phyloP scores from a whole-genome alignment of 345 rosid genomes.

The Corchorus olitorius region DNA sequence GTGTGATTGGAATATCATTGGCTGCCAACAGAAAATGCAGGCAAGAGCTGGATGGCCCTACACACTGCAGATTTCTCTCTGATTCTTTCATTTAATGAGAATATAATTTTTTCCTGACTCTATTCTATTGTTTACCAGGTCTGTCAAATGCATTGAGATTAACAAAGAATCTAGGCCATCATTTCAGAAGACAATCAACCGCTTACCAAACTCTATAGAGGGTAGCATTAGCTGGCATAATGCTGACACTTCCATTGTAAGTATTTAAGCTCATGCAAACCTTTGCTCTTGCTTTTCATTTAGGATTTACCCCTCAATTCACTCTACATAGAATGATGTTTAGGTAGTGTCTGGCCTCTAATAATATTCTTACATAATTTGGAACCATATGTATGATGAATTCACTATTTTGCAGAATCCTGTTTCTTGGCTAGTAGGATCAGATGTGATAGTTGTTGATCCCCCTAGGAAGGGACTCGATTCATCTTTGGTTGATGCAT shows the following conservation, averaged over 20 bases:
- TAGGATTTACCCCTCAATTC: background rate
- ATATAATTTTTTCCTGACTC: conserved; percentile 14
- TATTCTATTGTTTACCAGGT: conserved; percentile 46
- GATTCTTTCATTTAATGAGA: conserved; percentile 8
- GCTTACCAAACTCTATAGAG: conserved; percentile 67
- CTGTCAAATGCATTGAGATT: conserved; percentile 89
- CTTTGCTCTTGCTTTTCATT: conserved; percentile 11
- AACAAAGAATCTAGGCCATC: conserved; percentile 88
- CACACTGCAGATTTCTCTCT: conserved; percentile 9
- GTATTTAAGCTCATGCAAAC: conserved; percentile 29
- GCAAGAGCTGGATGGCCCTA: conserved; percentile 41
- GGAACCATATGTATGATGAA: conserved; percentile 5
- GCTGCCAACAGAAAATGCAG: conserved; percentile 85
- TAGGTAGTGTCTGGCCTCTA: background rate
- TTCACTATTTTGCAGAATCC: conserved; percentile 63
- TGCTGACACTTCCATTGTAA: conserved; percentile 82
- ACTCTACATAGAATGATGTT: background rate
- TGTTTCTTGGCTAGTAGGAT: conserved; percentile 84
- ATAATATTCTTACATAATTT: conserved; percentile 3
- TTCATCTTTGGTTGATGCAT: conserved; percentile 65
- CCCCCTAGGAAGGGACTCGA: conserved; percentile 97
- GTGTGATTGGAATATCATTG: conserved; percentile 89
- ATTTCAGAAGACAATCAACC: conserved; percentile 82
- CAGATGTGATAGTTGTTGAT: conserved; percentile 86
- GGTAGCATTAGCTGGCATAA: conserved; percentile 89